Conservation (phyloP, 345 rosid genomes). For the Acer yangbiense region DNA sequence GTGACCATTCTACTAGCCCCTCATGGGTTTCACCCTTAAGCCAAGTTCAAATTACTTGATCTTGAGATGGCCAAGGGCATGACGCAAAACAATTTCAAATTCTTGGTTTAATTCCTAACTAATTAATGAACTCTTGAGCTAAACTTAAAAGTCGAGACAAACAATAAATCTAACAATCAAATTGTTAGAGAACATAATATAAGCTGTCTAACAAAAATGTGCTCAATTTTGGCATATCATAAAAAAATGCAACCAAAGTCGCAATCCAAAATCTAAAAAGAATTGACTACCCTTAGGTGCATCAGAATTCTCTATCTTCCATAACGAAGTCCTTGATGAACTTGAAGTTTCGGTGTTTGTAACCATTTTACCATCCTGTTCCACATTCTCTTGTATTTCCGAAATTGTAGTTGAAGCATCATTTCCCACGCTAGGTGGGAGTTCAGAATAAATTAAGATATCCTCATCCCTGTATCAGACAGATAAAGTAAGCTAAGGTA, state of each 20-base stretch:
- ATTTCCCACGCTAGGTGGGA: slow-evolving; percentile 40
- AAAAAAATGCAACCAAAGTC: slow-evolving; percentile 14
- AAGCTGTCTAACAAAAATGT: neutral
- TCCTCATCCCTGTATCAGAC: slow-evolving; percentile 51
- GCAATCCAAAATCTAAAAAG: slow-evolving; percentile 17
- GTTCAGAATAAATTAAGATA: slow-evolving; percentile 36
- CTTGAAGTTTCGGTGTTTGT: slow-evolving; percentile 35
- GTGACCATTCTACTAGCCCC: no score
- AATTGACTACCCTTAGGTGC: slow-evolving; percentile 74
- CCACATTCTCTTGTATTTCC: slow-evolving; percentile 36
- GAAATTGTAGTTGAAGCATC: slow-evolving; percentile 33
- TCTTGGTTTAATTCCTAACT: neutral
- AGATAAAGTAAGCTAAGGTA: slow-evolving; percentile 25
- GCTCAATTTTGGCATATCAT: neutral
- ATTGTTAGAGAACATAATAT: neutral
- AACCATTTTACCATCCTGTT: slow-evolving; percentile 33
- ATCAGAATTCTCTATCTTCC: slow-evolving; percentile 62
- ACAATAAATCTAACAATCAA: neutral
- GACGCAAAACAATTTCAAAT: neutral
- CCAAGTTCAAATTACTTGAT: neutral
- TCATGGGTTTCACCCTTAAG: no score
- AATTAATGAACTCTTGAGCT: neutral
- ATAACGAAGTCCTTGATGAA: slow-evolving; percentile 39
- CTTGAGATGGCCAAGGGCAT: neutral
- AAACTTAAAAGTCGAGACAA: slow-evolving; percentile 5